phyloP scores from a whole-genome alignment of 371 early-diverging fungal genomes.

The Mucor mucedo region DNA sequence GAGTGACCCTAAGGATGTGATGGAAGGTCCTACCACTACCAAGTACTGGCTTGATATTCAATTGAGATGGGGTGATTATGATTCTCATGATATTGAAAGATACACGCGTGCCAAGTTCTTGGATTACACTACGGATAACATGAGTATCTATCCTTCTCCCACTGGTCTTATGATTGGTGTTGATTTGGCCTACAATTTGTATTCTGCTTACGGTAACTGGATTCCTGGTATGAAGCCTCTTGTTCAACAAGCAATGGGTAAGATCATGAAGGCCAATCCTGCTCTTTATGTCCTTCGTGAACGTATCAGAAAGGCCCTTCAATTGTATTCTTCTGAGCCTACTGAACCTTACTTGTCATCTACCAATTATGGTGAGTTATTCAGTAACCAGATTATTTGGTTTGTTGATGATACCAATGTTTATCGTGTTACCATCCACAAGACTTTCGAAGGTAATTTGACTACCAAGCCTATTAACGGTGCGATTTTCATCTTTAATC shows the following conservation, averaged over 20 bases:
- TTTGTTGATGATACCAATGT: slow-evolving; percentile 99
- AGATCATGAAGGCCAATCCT: slow-evolving; percentile 98
- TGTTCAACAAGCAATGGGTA: slow-evolving; percentile 95
- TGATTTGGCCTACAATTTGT: slow-evolving; percentile 96
- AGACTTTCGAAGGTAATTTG: slow-evolving; percentile 99
- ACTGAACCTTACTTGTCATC: slow-evolving; percentile 98
- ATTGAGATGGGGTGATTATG: slow-evolving; percentile 99
- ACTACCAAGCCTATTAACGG: slow-evolving; percentile 98
- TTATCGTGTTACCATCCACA: slow-evolving; percentile 99
- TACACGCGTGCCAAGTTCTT: slow-evolving; percentile 98
- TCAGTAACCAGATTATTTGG: slow-evolving; percentile 98
- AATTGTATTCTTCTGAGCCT: slow-evolving; percentile 97
- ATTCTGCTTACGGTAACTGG: slow-evolving; percentile 95
- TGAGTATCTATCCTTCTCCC: slow-evolving; percentile 98
- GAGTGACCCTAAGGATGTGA: slow-evolving; percentile 89
- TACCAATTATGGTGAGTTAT: slow-evolving; percentile 96
- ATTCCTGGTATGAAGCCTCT: slow-evolving; percentile 98
- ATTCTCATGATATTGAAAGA: slow-evolving; percentile 97
- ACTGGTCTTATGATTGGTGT: slow-evolving; percentile 97
- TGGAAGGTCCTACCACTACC: slow-evolving; percentile 95
- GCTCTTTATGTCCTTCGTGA: slow-evolving; percentile 97
- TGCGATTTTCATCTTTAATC: slow-evolving; percentile 98
- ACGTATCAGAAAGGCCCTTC: slow-evolving; percentile 98
- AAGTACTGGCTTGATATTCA: slow-evolving; percentile 99
- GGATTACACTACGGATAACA: slow-evolving; percentile 97